Evolutionary conservation across 2,329 filamentous ascomycete species (phyloP).

Genomic region (Arthrobotrys conoides): DNA sequence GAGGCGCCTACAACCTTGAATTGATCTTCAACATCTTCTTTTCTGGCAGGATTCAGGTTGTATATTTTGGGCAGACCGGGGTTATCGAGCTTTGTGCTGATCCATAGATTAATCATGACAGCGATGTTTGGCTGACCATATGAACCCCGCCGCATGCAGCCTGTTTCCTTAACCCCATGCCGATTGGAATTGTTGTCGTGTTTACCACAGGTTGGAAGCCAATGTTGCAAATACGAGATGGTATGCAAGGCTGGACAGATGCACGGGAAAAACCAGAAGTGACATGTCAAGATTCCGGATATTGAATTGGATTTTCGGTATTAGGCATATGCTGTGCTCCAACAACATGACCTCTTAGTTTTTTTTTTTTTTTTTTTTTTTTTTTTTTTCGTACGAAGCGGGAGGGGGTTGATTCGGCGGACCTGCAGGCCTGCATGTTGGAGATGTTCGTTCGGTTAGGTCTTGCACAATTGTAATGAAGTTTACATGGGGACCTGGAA

Average conservation of each 20-base stretch:
- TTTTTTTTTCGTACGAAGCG: background rate
- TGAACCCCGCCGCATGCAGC: conserved; percentile 1
- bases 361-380: background rate
- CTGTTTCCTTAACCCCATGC: background rate
- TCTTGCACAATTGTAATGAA: conserved; percentile 3
- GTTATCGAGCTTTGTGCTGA: background rate
- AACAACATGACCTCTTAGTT: background rate
- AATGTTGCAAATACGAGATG: background rate
- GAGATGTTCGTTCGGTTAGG: background rate
- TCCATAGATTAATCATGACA: background rate
- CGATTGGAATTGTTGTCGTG: background rate
- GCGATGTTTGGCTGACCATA: background rate
- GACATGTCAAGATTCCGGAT: background rate
- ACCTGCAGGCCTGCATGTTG: background rate
- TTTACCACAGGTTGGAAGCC: conserved; percentile 6
- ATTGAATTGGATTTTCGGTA: background rate
- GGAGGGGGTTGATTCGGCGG: background rate
- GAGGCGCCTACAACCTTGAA: conserved; percentile 17
- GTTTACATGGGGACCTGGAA: conserved; percentile 4
- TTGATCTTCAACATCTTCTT: background rate
- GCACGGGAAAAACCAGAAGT: background rate
- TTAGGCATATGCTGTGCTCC: background rate
- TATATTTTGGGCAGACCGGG: background rate
- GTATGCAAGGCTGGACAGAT: background rate
- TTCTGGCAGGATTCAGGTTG: background rate